phyloP scores from a whole-genome alignment of 83 land plant genomes.

The Thuja plicata region DNA sequence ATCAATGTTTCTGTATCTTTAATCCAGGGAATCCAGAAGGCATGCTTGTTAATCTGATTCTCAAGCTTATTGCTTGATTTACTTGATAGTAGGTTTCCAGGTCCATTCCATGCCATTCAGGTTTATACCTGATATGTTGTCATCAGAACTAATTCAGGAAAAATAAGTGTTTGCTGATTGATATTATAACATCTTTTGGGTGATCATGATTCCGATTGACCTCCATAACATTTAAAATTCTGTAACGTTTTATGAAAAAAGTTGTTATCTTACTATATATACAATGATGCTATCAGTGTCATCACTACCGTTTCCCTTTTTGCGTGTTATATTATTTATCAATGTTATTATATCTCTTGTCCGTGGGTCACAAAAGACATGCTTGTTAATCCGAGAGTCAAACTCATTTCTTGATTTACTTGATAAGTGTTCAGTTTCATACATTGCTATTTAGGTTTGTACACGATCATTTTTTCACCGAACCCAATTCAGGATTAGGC shows the following conservation, averaged over 20 bases:
- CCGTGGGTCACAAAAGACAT: not conserved
- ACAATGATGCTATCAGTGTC: not conserved
- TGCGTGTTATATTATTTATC: not conserved
- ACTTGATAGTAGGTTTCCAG: not conserved
- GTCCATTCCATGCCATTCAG: not conserved
- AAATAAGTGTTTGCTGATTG: not conserved
- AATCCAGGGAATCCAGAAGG: not conserved
- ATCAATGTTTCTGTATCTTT: not conserved
- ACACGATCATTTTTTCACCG: not conserved
- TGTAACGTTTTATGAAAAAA: too few relatives aligned
- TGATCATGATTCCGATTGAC: not conserved
- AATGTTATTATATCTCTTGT: not conserved
- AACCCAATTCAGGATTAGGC: not conserved
- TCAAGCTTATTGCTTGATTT: not conserved
- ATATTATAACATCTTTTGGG: not conserved
- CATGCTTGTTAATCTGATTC: not conserved
- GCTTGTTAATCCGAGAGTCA: not conserved
- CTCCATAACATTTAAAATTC: not conserved
- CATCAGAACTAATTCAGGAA: not conserved
- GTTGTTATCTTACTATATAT: not conserved
- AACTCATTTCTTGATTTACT: not conserved
- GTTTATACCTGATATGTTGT: not conserved
- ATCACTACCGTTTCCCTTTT: not conserved
- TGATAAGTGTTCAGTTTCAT: not conserved
- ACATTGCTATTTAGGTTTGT: not conserved